Percentiles rank a stretch among this genome's conserved stretches.
These are phyloP conservation scores for Ogataea hybrid DNA, from an alignment of 1,139 yeast species.

Conservation along the genomic window DNA sequence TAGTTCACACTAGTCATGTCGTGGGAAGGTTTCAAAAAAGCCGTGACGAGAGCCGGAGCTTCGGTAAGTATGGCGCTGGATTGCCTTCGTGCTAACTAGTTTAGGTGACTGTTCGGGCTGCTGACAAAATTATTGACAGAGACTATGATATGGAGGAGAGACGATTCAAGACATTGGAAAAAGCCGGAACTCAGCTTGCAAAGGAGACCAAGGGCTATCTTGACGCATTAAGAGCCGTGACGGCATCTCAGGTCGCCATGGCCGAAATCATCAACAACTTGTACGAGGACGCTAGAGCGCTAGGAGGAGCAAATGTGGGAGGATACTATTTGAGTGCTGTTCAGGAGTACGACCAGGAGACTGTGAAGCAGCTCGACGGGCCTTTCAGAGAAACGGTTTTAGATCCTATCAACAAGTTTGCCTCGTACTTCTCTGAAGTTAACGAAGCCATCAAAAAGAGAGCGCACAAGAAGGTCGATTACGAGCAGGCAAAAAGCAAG, in stretches of 20 bases:
- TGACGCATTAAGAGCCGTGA: slow-evolving; percentile 89
- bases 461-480: slow-evolving; percentile 86
- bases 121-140: slow-evolving; percentile 88
- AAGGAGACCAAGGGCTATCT: slow-evolving; percentile 92
- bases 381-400: slow-evolving; percentile 95
- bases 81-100: slow-evolving; percentile 8
- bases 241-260: slow-evolving; percentile 93
- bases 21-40: slow-evolving; percentile 97
- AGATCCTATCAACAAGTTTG: slow-evolving; percentile 86
- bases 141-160: slow-evolving; percentile 94
- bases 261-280: slow-evolving; percentile 94
- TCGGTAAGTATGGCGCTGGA: slow-evolving; percentile 41
- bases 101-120: slow-evolving; percentile 70
- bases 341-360: slow-evolving; percentile 87
- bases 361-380: slow-evolving; percentile 93
- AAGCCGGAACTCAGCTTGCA: slow-evolving; percentile 79
- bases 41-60: slow-evolving; percentile 94
- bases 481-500: slow-evolving; percentile 80
- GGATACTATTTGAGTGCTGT: slow-evolving; percentile 82
- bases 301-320: slow-evolving; percentile 69
- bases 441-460: slow-evolving; percentile 96
- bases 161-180: slow-evolving; percentile 75
- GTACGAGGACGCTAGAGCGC: slow-evolving; percentile 85
- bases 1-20: slow-evolving; percentile 50
- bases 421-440: slow-evolving; percentile 80